Base-by-base conservation (phyloP, 2,329 filamentous ascomycete genomes). In the Amylocarpus encephaloides region DNA sequence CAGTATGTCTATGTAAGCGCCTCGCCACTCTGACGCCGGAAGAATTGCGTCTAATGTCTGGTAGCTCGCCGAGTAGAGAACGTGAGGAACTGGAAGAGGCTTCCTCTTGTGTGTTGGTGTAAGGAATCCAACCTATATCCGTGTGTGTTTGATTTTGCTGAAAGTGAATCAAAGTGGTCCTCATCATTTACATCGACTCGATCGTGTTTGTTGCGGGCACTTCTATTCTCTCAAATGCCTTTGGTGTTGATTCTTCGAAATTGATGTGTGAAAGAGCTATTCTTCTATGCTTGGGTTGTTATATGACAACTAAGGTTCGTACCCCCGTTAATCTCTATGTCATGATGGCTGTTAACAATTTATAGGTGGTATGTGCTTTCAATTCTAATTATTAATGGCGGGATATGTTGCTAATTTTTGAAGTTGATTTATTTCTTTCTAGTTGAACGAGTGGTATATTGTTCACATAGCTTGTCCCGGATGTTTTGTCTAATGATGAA, bases 371-470 rank as follows among this genome's bases (percentile, higher is more conserved):
- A 44, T 43, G 45, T 46, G 19, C 5, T 12, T 34, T 22, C 34
- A 9, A 15, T 7, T 11, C n/a, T n/a, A 13, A 19, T 16, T 10
- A 4, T 6, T 43, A 9, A 15, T 9, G 11, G 11, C 15, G 11
- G 1, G 16, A 11, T 33, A 16, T 32, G 29, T 11, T 42, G n/a
- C 40, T 56, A 11, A 60, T 22, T 1, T 6, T 16, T 22, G 2
- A 6, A 63, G 61, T 43, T 83, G 18, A 79, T 83, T n/a, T 85
- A 84, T 59, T 70, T 80, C 22, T 85, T 84, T 60, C 68, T 85
- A 2, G 79, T 82, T 1, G 82, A 85, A 62, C 81, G 80, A 65
- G 79, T 77, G 39, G 78, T 80, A 53, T 39, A 53, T 49, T 9
- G 11, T n/a, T 10, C 12, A 12, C 39, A 5, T 4, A n/a, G 6